Percentiles rank a stretch among this genome's conserved stretches.
Conservation (phyloP, 148 eudicot genomes). For the Dysphania ambrosioides region DNA sequence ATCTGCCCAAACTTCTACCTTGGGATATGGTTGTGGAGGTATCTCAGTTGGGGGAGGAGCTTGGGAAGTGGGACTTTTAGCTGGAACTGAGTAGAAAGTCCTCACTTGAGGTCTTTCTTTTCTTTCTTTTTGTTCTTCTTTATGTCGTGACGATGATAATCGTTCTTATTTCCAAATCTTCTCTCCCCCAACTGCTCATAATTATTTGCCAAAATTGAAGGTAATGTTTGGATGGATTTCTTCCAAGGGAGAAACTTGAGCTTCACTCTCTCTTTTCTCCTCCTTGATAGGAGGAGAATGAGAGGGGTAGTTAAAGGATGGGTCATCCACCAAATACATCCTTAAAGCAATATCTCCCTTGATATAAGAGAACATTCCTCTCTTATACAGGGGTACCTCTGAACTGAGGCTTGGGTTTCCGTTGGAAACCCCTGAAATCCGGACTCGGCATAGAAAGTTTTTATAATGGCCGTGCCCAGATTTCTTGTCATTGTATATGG, state of each 20-base stretch:
- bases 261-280: constrained; percentile 15
- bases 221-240: constrained; percentile 36
- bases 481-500: constrained; percentile 47
- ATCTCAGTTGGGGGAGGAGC: not conserved
- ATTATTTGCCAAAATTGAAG: constrained; percentile 1
- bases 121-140: constrained; percentile 42
- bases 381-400: constrained; percentile 80
- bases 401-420: constrained; percentile 42
- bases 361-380: constrained; percentile 69
- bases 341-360: constrained; percentile 74
- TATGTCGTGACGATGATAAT: constrained; percentile 13
- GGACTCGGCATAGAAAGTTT: constrained; percentile 75
- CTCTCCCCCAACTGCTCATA: constrained; percentile 12
- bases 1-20: constrained; percentile 44
- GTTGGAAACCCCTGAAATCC: constrained; percentile 54
- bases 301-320: not conserved
- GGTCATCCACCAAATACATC: constrained; percentile 36
- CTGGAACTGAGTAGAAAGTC: constrained; percentile 62
- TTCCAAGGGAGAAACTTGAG: constrained; percentile 17
- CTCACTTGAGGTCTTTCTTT: constrained; percentile 36
- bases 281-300: not conserved
- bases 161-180: not conserved
- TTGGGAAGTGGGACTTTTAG: constrained; percentile 23
- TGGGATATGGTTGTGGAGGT: not conserved
- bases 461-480: constrained; percentile 39